These are phyloP conservation scores for Globisporangium perplexum DNA, from an alignment of 352 stramenopile species.

Conservation along the genomic window DNA sequence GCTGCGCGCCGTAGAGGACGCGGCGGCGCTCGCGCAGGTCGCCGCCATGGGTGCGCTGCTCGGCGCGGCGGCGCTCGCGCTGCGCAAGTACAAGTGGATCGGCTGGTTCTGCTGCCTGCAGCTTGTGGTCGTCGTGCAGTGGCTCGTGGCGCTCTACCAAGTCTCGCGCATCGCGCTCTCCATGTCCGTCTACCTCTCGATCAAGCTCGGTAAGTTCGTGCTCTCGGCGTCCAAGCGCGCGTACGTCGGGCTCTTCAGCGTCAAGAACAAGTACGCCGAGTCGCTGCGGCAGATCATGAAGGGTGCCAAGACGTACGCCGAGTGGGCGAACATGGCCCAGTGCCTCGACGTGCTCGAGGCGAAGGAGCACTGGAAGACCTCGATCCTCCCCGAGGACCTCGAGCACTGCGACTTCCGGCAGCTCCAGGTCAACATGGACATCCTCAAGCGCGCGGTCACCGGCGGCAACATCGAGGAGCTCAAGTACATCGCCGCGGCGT, in stretches of 20 bases:
- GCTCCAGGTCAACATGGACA: constrained; percentile 33
- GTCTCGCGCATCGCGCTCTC: constrained; percentile 55
- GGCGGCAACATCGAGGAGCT: constrained; percentile 38
- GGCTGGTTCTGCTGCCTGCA: constrained; percentile 57
- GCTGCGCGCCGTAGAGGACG: constrained; percentile 24
- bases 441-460: constrained; percentile 24
- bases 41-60: constrained; percentile 20
- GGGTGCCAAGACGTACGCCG: constrained; percentile 35
- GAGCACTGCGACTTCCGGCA: constrained; percentile 63
- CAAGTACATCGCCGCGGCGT: constrained; percentile 53
- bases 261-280: constrained; percentile 47
- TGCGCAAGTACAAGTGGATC: constrained; percentile 57
- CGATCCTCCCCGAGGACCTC: constrained; percentile 30
- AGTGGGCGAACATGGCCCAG: constrained; percentile 59
- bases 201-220: constrained; percentile 46
- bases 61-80: constrained; percentile 14
- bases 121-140: constrained; percentile 53
- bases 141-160: constrained; percentile 61
- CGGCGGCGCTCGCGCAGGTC: constrained; percentile 25
- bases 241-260: constrained; percentile 28
- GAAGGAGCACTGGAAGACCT: constrained; percentile 57
- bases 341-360: constrained; percentile 57
- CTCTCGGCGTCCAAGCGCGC: constrained; percentile 17
- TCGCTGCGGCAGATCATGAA: constrained; percentile 59
- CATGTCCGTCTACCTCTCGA: constrained; percentile 34